Conservation (phyloP, 2,329 filamentous ascomycete genomes). For the Colletotrichum sp. region DNA sequence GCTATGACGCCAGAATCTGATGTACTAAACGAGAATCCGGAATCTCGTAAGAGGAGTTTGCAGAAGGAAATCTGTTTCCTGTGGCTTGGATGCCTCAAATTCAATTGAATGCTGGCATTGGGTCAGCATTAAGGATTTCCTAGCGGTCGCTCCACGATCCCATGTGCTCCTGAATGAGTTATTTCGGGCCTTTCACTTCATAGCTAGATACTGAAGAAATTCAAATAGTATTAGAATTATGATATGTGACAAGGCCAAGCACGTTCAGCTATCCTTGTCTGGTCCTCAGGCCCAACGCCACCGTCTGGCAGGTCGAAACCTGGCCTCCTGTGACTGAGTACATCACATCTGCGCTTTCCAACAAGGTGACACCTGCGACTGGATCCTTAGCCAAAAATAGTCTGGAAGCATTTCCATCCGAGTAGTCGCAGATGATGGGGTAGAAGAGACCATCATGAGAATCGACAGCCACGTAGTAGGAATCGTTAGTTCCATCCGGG, state of each 20-base stretch:
- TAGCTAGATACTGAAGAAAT: neutral
- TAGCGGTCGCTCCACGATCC: neutral
- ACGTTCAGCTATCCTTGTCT: neutral
- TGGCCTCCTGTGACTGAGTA: conserved; percentile 31
- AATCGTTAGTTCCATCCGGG: neutral
- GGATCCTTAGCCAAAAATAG: conserved; percentile 32
- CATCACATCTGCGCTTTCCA: conserved; percentile 26
- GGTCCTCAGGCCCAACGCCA: neutral
- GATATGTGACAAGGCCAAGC: neutral
- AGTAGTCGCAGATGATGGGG: conserved; percentile 33
- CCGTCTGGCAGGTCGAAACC: conserved; percentile 13
- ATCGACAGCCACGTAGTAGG: conserved; percentile 26
- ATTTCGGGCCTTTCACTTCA: neutral
- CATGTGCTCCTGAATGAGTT: neutral
- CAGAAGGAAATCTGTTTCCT: neutral
- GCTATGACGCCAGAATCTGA: neutral
- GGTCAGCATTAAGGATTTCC: neutral
- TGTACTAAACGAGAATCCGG: neutral
- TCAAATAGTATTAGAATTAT: neutral
- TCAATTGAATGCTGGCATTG: neutral
- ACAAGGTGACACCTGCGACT: conserved; percentile 23
- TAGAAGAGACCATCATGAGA: conserved; percentile 27
- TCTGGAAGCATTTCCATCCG: conserved; percentile 23
- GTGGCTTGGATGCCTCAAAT: neutral
- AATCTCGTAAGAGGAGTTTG: neutral